Percentiles rank a stretch among this genome's conserved stretches.
Evolutionary conservation across 73 alveolate genomes (phyloP).

Genomic region (Paramecium caudatum): DNA sequence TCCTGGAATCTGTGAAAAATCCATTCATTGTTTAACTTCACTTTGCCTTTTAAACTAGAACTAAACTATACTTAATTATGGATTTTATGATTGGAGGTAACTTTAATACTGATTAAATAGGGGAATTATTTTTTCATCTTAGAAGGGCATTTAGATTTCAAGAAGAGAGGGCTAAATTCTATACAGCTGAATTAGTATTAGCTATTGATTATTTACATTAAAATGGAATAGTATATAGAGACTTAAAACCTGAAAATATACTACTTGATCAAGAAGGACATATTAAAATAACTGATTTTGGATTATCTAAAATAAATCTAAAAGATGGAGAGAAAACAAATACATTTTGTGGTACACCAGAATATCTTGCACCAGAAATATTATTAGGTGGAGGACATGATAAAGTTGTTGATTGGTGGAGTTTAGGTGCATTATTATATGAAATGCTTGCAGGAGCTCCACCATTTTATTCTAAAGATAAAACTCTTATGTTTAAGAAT

Average conservation of each 20-base stretch:
- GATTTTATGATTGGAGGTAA: constrained; percentile 94
- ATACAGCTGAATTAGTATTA: constrained; percentile 90
- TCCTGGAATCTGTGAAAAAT: constrained; percentile 80
- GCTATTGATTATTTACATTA: constrained; percentile 93
- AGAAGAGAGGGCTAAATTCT: constrained; percentile 91
- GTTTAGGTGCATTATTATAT: constrained; percentile 92
- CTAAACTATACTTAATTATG: constrained; percentile 92
- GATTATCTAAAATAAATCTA: constrained; percentile 90
- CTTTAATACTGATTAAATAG: not conserved
- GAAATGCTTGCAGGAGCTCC: constrained; percentile 96
- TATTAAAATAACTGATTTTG: constrained; percentile 95
- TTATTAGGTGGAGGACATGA: constrained; percentile 86
- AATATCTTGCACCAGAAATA: constrained; percentile 94
- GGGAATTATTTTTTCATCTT: constrained; percentile 81
- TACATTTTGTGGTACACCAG: constrained; percentile 96
- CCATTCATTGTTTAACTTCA: constrained; percentile 94
- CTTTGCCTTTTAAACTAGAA: constrained; percentile 92
- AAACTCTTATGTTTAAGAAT: constrained; percentile 80
- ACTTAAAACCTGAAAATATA: constrained; percentile 96
- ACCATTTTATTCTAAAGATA: constrained; percentile 87
- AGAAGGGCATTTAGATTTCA: constrained; percentile 76
- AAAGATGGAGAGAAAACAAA: constrained; percentile 85
- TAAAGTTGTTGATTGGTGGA: constrained; percentile 90
- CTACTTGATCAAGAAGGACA: constrained; percentile 94
- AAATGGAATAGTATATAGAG: constrained; percentile 91